Evolutionary conservation across 1,139 yeast species (phyloP).

Genomic region (Diutina neorugosa): DNA sequence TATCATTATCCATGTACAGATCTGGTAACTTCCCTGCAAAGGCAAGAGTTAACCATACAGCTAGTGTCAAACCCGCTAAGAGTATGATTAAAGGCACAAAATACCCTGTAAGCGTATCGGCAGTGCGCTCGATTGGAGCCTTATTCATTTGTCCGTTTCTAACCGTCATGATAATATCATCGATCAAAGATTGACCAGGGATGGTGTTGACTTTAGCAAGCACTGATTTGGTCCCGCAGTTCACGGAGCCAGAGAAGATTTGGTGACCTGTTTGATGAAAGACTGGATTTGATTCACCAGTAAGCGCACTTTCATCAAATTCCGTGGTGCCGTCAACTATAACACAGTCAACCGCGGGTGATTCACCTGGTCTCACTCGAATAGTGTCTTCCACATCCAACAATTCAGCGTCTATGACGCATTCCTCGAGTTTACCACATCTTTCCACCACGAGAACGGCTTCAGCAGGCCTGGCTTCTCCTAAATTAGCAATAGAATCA

Average conservation of each 20-base stretch:
- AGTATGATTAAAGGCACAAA: slow-evolving; percentile 61
- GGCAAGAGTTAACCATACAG: slow-evolving; percentile 55
- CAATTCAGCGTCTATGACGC: slow-evolving; percentile 32
- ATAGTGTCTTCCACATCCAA: slow-evolving; percentile 56
- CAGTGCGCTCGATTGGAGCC: slow-evolving; percentile 65
- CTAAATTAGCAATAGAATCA: slow-evolving; percentile 45
- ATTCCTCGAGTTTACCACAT: slow-evolving; percentile 17
- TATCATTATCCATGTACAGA: slow-evolving; percentile 44
- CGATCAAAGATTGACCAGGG: slow-evolving; percentile 56
- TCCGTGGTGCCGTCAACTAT: slow-evolving; percentile 44
- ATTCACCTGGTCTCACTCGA: slow-evolving; percentile 50
- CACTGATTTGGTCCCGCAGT: slow-evolving; percentile 42
- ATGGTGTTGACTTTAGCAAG: slow-evolving; percentile 47
- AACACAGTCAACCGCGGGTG: slow-evolving; percentile 64
- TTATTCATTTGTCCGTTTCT: slow-evolving; percentile 63
- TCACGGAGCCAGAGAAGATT: slow-evolving; percentile 62
- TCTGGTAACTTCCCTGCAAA: slow-evolving; percentile 41
- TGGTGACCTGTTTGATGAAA: slow-evolving; percentile 43
- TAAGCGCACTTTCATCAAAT: slow-evolving; percentile 67
- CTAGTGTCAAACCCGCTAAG: slow-evolving; percentile 53
- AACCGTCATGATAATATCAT: slow-evolving; percentile 58
- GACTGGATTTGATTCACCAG: slow-evolving; percentile 57
- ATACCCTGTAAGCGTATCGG: slow-evolving; percentile 58
- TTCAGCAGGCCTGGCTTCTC: slow-evolving; percentile 34
- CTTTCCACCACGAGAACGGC: slow-evolving; percentile 35